These are phyloP conservation scores for Chrysanthemum seticuspe DNA, from an alignment of 129 eudicot genomes.

Conservation along the genomic window DNA sequence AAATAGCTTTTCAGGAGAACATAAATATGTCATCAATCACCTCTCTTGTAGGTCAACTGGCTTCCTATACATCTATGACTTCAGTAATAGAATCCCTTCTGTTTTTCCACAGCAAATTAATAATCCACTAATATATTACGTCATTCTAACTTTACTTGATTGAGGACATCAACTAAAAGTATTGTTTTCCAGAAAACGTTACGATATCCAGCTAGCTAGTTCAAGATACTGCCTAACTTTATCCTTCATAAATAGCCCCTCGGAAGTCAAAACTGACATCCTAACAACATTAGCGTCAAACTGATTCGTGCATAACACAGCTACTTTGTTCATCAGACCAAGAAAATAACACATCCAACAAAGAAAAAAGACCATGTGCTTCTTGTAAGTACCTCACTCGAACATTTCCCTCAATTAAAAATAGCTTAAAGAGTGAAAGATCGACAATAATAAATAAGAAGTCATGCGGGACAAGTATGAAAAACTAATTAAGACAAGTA, in stretches of 20 bases:
- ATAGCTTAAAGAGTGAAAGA: too few relatives aligned
- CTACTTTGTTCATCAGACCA: too few relatives aligned
- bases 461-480: too few relatives aligned
- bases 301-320: too few relatives aligned
- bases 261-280: too few relatives aligned
- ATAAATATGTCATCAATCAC: neutral
- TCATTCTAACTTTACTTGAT: neutral
- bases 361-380: too few relatives aligned
- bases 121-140: neutral
- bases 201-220: neutral
- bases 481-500: neutral
- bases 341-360: too few relatives aligned
- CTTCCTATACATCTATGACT: neutral
- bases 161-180: too few relatives aligned
- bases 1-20: neutral
- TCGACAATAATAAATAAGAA: too few relatives aligned
- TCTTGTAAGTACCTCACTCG: too few relatives aligned
- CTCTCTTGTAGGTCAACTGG: neutral
- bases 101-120: neutral
- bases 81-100: neutral
- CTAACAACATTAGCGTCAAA: too few relatives aligned
- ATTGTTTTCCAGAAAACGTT: constrained; percentile 3
- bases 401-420: too few relatives aligned
- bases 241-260: neutral
- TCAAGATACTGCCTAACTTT: constrained; percentile 8